Evolutionary conservation across 2,329 filamentous ascomycete genomes (phyloP), one percentile per base, ranked within the genome.

Genomic region (Myriosclerotinia duriaeana): DNA sequence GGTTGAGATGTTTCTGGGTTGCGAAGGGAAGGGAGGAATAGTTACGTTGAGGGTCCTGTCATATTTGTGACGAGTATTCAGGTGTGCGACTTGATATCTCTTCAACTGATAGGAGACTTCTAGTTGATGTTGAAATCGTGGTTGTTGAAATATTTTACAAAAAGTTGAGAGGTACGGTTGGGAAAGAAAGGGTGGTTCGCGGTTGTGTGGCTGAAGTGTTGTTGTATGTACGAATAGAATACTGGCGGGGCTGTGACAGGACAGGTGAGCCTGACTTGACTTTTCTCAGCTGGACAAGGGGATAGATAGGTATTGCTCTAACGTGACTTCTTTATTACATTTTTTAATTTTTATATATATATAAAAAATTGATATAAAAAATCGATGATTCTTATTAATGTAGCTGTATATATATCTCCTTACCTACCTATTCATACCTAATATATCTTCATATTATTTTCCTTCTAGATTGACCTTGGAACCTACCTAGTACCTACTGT

Each of bases 21-120:
- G 26, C n/a, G 30, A 4, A 34, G 6, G 67, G 53, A 46, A 54
- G 48, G 64, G 30, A 53, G 60, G 53, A 50, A 55, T 26, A 56
- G 22, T 66, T 61, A 75, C 74, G 74, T 75, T 66, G 71, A 71
- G 56, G 73, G 74, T 34, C 73, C 72, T 17, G 72, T 72, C 74
- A 75, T 75, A 59, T 44, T 69, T 22, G n/a, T 46, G 46, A 38
- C 7, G 9, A 26, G 5, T 12, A 12, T 38, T 34, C 14, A 12
- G 7, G 38, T 52, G 9, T 38, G 44, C 58, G 44, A 61, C 30
- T 26, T 14, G 30, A 50, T 20, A 26, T 22, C 15, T 50, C 0
- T 12, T 8, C 2, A 26, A 40, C 15, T 20, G 1, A 38, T 61
- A 40, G 14, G 0, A 42, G 9, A n/a, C 12, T 11, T 26, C 26